These are phyloP conservation scores for Ganoderma leucocontextum DNA, from an alignment of 1,284 basidiomycete species.

Conservation along the genomic window DNA sequence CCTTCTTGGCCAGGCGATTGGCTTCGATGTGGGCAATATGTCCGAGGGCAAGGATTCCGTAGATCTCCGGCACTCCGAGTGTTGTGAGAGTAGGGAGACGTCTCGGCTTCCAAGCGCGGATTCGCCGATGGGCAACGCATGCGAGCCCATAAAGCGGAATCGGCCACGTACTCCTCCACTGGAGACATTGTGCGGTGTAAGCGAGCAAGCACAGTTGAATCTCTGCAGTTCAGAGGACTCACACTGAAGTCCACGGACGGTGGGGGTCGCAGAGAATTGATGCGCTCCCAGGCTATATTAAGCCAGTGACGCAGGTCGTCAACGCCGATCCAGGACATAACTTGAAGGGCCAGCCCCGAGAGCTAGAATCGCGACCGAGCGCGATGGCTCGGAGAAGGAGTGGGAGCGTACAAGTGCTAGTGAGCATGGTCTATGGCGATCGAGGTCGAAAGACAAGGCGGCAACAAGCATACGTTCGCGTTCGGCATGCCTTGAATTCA, in stretches of 20 bases:
- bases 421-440: background rate
- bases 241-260: background rate
- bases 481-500: conserved; percentile 1
- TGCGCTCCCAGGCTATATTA: background rate
- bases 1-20: background rate
- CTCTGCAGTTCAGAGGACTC: background rate
- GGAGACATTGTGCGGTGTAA: background rate
- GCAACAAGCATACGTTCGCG: background rate
- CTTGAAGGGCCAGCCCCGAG: background rate
- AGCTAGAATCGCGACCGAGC: background rate
- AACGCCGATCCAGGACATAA: background rate
- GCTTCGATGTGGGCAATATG: conserved; percentile 14
- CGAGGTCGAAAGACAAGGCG: background rate
- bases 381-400: background rate
- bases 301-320: background rate
- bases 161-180: conserved; percentile 14
- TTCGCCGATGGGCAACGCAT: conserved; percentile 3
- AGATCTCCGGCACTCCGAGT: conserved; percentile 4
- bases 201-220: background rate
- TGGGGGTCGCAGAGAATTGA: background rate
- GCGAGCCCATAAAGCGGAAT: conserved; percentile 13
- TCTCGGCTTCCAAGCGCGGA: conserved; percentile 4
- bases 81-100: conserved; percentile 4
- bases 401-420: background rate
- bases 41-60: conserved; percentile 4